Percentiles rank a stretch among this genome's conserved stretches.
phyloP scores from a whole-genome alignment of 2,329 filamentous ascomycete species.

The Dactylellina leptospora region DNA sequence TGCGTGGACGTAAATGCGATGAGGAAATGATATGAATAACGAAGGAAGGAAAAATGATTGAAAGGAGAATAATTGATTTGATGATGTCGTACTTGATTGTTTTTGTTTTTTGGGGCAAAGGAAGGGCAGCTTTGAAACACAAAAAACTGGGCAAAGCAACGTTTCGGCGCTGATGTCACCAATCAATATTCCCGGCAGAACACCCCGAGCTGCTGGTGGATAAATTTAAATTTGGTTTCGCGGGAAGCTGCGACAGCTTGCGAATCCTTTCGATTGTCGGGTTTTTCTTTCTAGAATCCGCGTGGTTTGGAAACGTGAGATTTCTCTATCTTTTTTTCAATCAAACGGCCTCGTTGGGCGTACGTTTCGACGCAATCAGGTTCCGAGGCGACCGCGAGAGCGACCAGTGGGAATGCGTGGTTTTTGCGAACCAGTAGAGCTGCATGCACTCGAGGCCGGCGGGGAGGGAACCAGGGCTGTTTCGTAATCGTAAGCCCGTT shows the following conservation, averaged over 20 bases:
- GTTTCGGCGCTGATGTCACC: conserved; percentile 4
- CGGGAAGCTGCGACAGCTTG: too few species aligned
- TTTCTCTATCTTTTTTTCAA: neutral
- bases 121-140: conserved; percentile 13
- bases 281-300: neutral
- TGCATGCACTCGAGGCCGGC: neutral
- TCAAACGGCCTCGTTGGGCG: neutral
- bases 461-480: neutral
- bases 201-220: too few species aligned
- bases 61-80: neutral
- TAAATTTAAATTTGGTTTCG: neutral
- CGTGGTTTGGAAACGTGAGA: neutral
- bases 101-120: neutral
- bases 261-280: neutral
- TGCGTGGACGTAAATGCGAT: too few species aligned
- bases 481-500: conserved; percentile 32
- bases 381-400: neutral
- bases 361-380: conserved; percentile 1
- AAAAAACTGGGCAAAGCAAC: conserved; percentile 24
- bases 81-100: neutral
- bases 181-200: neutral
- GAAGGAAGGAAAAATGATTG: conserved; percentile 1
- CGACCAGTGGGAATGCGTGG: conserved; percentile 31
- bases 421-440: conserved; percentile 40
- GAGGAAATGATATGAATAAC: neutral